Evolutionary conservation across 805 yeast genomes (phyloP), one percentile per base, ranked within the genome.

Genomic region (Candida incommunis): DNA sequence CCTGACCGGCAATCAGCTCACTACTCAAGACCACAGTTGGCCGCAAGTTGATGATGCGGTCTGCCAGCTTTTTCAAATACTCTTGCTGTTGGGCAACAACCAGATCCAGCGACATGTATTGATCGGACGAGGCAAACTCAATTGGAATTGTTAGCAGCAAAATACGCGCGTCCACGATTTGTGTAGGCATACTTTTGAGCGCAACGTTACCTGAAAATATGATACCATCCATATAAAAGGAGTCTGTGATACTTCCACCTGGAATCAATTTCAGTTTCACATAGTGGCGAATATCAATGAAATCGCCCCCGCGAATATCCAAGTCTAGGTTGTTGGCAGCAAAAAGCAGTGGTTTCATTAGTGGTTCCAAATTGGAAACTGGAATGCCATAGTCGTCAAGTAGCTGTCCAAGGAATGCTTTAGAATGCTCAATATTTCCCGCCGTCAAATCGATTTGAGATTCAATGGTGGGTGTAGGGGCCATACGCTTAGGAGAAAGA

Each of bases 51-150:
- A 77, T 67, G 18, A 92, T 75, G 49, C 96, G 70, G 1, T 81
- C 80, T 0, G 87, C 92, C 25, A 90, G 66, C 54, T 86, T 88
- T 45, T 79, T 74, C 41, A 92, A 69, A 55, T 81, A 90, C 52
- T 90, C 96, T 42, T 74, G 68, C 56, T 90, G 96, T 57, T 92
- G 97, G 0, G 90, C 82, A 43, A 85, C 68, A 1, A 90, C 80
- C 1, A 94, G 82, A 47, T 85, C 82, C 46, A 88, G 66, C 56
- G 94, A 82, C 61, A 86, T 76, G 47, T 86, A 81, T 51, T 82
- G 86, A 45, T 81, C 85, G 35, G 76, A 78, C 48, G 80, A 77
- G 47, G 78, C 68, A 52, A 86, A 92, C 56, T 88, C 97, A 22
- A 92, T 65, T 0, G 96, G 96, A 55, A 92, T 92, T 69, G 87